Base-by-base conservation (phyloP, 176 grass and related monocot genomes). In the Rhynchospora pubera region DNA sequence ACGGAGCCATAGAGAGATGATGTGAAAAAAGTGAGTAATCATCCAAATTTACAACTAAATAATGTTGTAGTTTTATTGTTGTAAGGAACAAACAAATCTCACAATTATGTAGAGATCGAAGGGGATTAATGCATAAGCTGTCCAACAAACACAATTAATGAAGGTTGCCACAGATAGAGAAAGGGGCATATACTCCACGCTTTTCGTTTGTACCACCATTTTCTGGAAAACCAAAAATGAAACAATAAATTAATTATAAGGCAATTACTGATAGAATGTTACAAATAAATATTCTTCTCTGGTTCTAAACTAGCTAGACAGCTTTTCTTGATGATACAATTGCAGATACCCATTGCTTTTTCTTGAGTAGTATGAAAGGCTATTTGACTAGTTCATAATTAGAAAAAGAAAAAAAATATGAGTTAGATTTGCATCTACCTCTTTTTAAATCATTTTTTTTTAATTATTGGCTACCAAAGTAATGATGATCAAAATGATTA, bases 151-250 rank as follows among this genome's bases (percentile, higher is more conserved):
- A 57, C 76, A 16, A 68, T 80, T 80, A 1, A 71, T 19, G 0
- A 81, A 65, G 30, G 77, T 47, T 0, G 84, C 84, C 9, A 86
- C 62, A 8, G 76, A 85, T 0, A 85, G 60, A 65, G 24, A 57
- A 43, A 85, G 26, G 2, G 83, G 83, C 83, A 85, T 79, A 55
- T 85, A 85, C 46, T 85, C 83, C 13, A 85, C 73, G 18, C 83
- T 85, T 55, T 85, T 79, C 7, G 74, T 85, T 78, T 79, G 74
- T 47, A 85, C 56, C 59, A 85, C 83, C 83, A 79, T 85, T 85
- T 85, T 85, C 83, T 85, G 73, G 61, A 26, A n/a, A 45, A 77
- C 26, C 43, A 6, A 77, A 72, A 12, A 30, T 15, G 13, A 51
- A 11, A 7, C 26, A 73, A 5, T 1, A 68, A 48, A 76, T 3